These are phyloP conservation scores for Fraxinus latifolia DNA, from an alignment of 305 asterid species.

Conservation along the genomic window DNA sequence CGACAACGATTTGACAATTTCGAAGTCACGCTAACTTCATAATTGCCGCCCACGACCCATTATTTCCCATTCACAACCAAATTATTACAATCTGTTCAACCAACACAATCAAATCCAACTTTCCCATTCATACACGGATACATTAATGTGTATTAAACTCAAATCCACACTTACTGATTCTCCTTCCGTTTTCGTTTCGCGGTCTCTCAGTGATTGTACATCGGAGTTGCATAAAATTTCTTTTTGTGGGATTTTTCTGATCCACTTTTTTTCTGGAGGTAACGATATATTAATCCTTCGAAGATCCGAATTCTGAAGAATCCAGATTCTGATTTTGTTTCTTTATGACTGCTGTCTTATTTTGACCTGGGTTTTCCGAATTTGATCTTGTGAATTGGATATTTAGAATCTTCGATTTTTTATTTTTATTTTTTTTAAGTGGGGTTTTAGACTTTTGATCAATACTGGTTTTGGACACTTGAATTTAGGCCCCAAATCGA, in stretches of 20 bases:
- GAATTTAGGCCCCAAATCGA: conserved; percentile 11
- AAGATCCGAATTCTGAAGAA: conserved; percentile 22
- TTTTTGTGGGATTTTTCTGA: conserved; percentile 5
- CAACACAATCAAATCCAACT: background rate
- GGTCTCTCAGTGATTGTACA: background rate
- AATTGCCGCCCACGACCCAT: background rate
- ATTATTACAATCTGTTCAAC: background rate
- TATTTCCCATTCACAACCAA: background rate
- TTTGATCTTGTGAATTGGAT: conserved; percentile 9
- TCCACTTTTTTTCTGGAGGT: conserved; percentile 26
- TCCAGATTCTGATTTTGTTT: background rate
- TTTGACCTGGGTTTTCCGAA: background rate
- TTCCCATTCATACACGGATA: background rate
- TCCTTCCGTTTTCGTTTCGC: background rate
- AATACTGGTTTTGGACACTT: conserved; percentile 22
- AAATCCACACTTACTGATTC: background rate
- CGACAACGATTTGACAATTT: background rate
- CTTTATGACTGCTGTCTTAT: conserved; percentile 16
- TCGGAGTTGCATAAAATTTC: background rate
- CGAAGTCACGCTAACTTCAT: background rate
- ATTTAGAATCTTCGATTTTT: conserved; percentile 4
- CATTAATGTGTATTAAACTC: background rate
- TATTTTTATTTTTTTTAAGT: background rate
- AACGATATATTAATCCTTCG: background rate
- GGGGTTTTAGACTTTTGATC: conserved; percentile 13